A percentile compares a stretch with the other conserved stretches of the same genome.
These are phyloP conservation scores for Wilhelminamyces savonicus DNA, from an alignment of 805 yeast genomes.

Conservation along the genomic window DNA sequence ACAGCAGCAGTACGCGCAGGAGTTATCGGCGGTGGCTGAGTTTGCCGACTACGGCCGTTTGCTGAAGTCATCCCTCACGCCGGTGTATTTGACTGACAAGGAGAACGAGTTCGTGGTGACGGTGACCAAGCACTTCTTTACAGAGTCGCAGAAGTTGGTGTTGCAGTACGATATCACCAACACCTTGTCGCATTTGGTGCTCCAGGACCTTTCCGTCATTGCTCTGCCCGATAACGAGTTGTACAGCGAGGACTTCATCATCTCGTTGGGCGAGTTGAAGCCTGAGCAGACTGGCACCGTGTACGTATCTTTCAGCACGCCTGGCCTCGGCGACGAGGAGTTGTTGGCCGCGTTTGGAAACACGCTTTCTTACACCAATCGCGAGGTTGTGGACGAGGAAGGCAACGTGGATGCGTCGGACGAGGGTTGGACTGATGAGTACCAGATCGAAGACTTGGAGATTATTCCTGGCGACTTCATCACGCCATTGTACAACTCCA, in stretches of 20 bases:
- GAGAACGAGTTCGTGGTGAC: conserved; percentile 91
- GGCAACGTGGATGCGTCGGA: conserved; percentile 57
- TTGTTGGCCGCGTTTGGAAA: conserved; percentile 49
- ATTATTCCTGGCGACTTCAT: conserved; percentile 78
- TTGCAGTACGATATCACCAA: conserved; percentile 80
- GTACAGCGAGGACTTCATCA: conserved; percentile 61
- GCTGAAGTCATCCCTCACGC: conserved; percentile 58
- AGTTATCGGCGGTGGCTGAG: conserved; percentile 65
- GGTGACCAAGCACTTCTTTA: conserved; percentile 76
- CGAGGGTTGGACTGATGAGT: conserved; percentile 90
- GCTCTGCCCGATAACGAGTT: conserved; percentile 56
- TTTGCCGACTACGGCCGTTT: conserved; percentile 67
- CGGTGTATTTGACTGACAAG: conserved; percentile 71
- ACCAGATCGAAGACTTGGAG: conserved; percentile 77
- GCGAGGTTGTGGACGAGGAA: conserved; percentile 72
- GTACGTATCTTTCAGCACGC: conserved; percentile 69
- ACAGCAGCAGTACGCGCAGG: conserved; percentile 66
- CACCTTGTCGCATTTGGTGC: conserved; percentile 71
- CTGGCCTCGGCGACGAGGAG: conserved; percentile 37
- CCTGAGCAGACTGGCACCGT: conserved; percentile 71
- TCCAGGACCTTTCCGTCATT: conserved; percentile 70
- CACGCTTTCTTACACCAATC: conserved; percentile 65
- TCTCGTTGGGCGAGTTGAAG: conserved; percentile 65
- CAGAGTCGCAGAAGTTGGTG: conserved; percentile 58
- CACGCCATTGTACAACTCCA: conserved; percentile 68